Conservation (phyloP, 176 grass and related monocot genomes). For the Oryza meridionalis region DNA sequence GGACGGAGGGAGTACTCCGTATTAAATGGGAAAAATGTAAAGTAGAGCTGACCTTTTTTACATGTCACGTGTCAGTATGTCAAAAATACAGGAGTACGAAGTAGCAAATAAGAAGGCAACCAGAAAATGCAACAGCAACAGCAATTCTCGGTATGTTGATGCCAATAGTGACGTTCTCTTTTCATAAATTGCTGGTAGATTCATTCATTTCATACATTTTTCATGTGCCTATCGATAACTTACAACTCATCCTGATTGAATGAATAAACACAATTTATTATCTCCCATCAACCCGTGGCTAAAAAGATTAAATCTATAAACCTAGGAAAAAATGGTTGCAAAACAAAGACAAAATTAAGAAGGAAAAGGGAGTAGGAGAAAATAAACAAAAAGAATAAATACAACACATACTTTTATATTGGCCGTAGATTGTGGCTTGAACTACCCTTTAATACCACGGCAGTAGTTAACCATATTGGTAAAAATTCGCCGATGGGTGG, state of each 20-base stretch:
- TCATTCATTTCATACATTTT: slow-evolving; percentile 19
- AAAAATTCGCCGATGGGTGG: neutral
- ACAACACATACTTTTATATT: slow-evolving; percentile 41
- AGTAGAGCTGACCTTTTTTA: neutral
- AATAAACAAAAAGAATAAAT: slow-evolving; percentile 32
- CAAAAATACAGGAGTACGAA: neutral
- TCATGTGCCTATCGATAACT: slow-evolving; percentile 25
- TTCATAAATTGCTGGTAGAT: neutral
- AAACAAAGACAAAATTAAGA: neutral
- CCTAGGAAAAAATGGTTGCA: slow-evolving; percentile 26
- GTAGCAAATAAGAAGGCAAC: neutral
- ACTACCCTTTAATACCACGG: neutral
- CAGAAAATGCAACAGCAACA: neutral
- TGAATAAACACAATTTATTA: slow-evolving; percentile 42
- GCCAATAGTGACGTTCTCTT: neutral
- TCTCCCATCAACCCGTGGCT: slow-evolving; percentile 20
- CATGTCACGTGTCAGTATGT: neutral
- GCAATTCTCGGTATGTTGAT: neutral
- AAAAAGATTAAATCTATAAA: slow-evolving; percentile 44
- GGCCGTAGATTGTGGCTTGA: slow-evolving; percentile 25
- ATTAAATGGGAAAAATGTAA: neutral
- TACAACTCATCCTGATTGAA: slow-evolving; percentile 27
- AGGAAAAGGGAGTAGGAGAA: neutral
- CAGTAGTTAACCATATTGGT: slow-evolving; percentile 28
- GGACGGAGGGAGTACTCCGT: no score